phyloP scores from a whole-genome alignment of 1,284 basidiomycete species.

The Puccinia coronata region DNA sequence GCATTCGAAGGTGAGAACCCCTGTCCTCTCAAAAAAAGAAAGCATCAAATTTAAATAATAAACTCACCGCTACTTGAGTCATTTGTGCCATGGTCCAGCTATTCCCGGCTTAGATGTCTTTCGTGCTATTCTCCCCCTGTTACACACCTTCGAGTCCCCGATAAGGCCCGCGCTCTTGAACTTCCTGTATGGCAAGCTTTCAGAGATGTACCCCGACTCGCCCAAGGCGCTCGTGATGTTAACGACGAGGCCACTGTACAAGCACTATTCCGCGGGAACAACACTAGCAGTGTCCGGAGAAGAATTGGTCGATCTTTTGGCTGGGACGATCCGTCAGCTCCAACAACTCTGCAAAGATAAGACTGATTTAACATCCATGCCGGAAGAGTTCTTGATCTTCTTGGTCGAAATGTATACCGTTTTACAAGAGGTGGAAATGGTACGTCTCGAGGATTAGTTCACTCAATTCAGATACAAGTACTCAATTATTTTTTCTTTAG shows the following conservation, averaged over 20 bases:
- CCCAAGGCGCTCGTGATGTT: slow-evolving; percentile 35
- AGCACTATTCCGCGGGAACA: background rate
- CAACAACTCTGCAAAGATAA: slow-evolving; percentile 37
- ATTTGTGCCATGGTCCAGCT: slow-evolving; percentile 6
- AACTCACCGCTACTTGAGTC: background rate
- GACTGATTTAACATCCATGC: background rate
- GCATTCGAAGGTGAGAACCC: slow-evolving; percentile 52
- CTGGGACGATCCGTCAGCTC: slow-evolving; percentile 23
- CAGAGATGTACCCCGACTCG: slow-evolving; percentile 37
- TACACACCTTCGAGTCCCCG: slow-evolving; percentile 33
- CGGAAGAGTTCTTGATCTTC: slow-evolving; percentile 41
- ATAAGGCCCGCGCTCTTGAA: slow-evolving; percentile 34
- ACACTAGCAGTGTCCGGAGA: slow-evolving; percentile 1
- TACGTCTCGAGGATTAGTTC: background rate
- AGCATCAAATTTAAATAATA: background rate
- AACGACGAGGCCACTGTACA: slow-evolving; percentile 18
- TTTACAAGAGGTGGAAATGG: slow-evolving; percentile 38
- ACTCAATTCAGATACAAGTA: too few relatives aligned
- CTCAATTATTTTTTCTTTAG: background rate
- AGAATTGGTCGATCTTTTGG: slow-evolving; percentile 36
- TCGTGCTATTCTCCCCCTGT: slow-evolving; percentile 17
- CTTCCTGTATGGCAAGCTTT: slow-evolving; percentile 25
- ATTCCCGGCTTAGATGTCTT: slow-evolving; percentile 22
- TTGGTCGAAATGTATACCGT: slow-evolving; percentile 36
- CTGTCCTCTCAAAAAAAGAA: background rate